phyloP scores from a whole-genome alignment of 2,329 filamentous ascomycete species.

The Bipolaris victoriae region DNA sequence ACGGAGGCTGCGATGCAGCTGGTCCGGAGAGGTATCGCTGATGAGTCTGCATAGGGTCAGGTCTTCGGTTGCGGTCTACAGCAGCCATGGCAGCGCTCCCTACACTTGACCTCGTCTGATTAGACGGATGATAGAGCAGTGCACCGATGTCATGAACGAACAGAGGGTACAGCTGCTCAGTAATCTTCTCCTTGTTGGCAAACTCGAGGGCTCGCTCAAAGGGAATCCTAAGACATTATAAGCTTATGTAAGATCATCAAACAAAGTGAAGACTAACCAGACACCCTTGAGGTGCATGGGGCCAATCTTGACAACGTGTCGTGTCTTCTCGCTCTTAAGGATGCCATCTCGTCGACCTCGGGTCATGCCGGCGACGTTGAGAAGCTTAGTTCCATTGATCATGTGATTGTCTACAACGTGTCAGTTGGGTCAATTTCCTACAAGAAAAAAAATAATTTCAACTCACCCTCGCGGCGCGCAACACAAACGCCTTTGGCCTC shows the following conservation, averaged over 20 bases:
- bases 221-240: constrained; percentile 74
- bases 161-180: constrained; percentile 89
- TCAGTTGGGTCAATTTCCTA: not conserved
- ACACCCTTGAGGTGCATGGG: constrained; percentile 96
- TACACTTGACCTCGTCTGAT: constrained; percentile 79
- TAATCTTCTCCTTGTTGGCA: constrained; percentile 99
- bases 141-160: constrained; percentile 98
- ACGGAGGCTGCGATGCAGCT: constrained; percentile 66
- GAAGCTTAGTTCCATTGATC: constrained; percentile 97
- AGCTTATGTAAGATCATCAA: not conserved
- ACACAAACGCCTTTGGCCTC: constrained; percentile 97
- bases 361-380: constrained; percentile 98
- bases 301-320: constrained; percentile 97
- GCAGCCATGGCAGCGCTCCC: constrained; percentile 74
- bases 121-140: constrained; percentile 90
- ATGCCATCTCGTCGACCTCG: constrained; percentile 94
- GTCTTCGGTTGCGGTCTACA: constrained; percentile 65
- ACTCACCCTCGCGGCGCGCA: constrained; percentile 82
- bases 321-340: constrained; percentile 94
- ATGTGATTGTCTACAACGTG: constrained; percentile 82
- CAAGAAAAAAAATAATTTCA: constrained; percentile 14
- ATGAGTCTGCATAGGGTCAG: constrained; percentile 51
- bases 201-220: constrained; percentile 98
- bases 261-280: constrained; percentile 28
- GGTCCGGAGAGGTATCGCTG: constrained; percentile 65